Base-by-base conservation (phyloP, 805 yeast species). In the Metschnikowia matae region DNA sequence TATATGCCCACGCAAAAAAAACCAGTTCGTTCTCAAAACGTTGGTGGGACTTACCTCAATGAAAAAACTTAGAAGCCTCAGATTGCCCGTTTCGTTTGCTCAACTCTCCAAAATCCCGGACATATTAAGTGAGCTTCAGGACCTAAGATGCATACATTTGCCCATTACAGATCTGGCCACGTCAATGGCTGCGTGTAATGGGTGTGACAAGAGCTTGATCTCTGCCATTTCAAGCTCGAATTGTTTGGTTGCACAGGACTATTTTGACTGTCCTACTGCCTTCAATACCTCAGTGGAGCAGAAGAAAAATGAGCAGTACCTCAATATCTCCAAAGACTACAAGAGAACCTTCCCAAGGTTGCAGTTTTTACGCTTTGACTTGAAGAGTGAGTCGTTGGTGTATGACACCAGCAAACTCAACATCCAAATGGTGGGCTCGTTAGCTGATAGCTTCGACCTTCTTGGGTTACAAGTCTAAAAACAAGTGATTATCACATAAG, bases 231-330 rank as follows among this genome's bases (percentile, higher is more conserved):
- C 48, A 40, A 48, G 35, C 34, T 29, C 53, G 3, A 51, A 45
- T 18, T 55, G 56, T 29, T 50, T 57, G 33, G 51, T 57, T 3
- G 51, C 57, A 4, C 53, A 46, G 31, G 57, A 52, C 35, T 55
- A 48, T 37, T 53, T 57, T 40, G 33, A 44, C 26, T 55, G 60
- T 23, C 50, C 57, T 3, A 53, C 48, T 36, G 38, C 54, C 6
- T 50, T 51, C 26, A 40, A 51, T 20, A 34, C 38, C 31, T 46
- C 36, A 14, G 36, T 51, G 14, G 50, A 48, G 40, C 41, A 46
- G 8, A 51, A 41, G 20, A 50, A 48, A n/a, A 39, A 40, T n/a
- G 46, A 53, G 41, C 52, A 46, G 14, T 57, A 55, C 43, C 33
- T 46, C 20, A 32, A 39, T 6, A 36, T 47, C 15, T 46, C 57